Percentiles rank a stretch among this genome's conserved stretches.
Evolutionary conservation across 495 filamentous ascomycete genomes (phyloP).

Genomic region (Neurospora intermedia): DNA sequence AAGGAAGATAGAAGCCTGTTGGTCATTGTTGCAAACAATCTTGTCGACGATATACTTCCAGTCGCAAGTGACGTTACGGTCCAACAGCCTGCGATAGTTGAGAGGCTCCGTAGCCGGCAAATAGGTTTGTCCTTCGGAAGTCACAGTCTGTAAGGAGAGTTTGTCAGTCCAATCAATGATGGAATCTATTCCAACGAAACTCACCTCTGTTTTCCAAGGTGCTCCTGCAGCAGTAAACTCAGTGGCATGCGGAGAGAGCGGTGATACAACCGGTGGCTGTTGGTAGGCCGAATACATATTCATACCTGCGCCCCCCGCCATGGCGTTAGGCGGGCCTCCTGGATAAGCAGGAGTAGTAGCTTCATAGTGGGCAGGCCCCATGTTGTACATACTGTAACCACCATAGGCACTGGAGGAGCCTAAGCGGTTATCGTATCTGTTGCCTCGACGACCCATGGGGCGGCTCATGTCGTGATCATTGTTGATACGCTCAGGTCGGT

Average conservation of each 20-base stretch:
- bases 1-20: conserved; percentile 96
- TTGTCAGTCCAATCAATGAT: conserved; percentile 6
- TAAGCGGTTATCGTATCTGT: conserved; percentile 36
- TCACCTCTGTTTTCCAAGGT: conserved; percentile 45
- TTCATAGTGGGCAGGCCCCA: conserved; percentile 27
- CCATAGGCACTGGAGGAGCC: conserved; percentile 13
- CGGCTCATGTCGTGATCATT: conserved; percentile 36
- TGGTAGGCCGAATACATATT: conserved; percentile 53
- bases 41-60: conserved; percentile 99
- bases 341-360: conserved; percentile 12
- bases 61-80: conserved; percentile 93
- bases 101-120: conserved; percentile 78
- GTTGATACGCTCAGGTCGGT: conserved; percentile 34
- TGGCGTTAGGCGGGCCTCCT: conserved; percentile 16
- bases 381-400: conserved; percentile 17
- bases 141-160: conserved; percentile 22
- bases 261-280: conserved; percentile 62
- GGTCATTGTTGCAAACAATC: conserved; percentile 98
- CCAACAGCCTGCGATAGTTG: conserved; percentile 90
- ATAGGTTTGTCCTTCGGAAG: conserved; percentile 62
- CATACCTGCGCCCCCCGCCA: conserved; percentile 24
- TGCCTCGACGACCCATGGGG: conserved; percentile 23
- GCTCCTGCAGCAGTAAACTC: conserved; percentile 55
- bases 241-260: conserved; percentile 73
- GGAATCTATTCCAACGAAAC: conserved; percentile 3